Conservation (phyloP, 345 rosid genomes). For the Syzygium jambos region DNA sequence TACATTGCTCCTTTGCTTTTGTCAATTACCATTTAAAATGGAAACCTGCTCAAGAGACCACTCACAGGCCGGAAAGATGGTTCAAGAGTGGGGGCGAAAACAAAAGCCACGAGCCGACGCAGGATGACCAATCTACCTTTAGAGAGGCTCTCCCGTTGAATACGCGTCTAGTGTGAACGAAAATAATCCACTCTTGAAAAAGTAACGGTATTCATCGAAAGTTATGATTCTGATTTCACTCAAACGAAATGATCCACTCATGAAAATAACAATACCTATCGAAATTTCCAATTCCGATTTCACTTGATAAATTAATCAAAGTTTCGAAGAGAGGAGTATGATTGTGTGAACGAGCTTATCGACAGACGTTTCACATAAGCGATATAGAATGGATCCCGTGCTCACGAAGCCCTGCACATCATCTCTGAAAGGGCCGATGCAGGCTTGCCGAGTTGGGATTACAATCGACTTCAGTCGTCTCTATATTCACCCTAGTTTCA, state of each 20-base stretch:
- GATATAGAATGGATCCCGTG: background rate
- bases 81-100: background rate
- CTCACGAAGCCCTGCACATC: background rate
- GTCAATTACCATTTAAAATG: background rate
- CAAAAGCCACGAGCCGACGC: background rate
- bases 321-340: background rate
- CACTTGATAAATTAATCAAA: background rate
- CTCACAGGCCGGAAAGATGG: background rate
- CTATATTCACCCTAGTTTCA: background rate
- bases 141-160: background rate
- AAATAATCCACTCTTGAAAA: background rate
- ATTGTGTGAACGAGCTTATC: fast-evolving
- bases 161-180: background rate
- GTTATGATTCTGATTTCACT: background rate
- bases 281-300: background rate
- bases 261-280: background rate
- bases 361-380: background rate
- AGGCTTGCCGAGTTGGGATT: fast-evolving
- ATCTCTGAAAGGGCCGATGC: background rate
- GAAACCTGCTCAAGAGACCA: background rate
- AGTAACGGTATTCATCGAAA: background rate
- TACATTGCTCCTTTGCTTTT: background rate
- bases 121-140: background rate
- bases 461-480: background rate
- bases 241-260: background rate